phyloP scores from a whole-genome alignment of 192 early-diverging fungal species.

The Coemansia erecta region DNA sequence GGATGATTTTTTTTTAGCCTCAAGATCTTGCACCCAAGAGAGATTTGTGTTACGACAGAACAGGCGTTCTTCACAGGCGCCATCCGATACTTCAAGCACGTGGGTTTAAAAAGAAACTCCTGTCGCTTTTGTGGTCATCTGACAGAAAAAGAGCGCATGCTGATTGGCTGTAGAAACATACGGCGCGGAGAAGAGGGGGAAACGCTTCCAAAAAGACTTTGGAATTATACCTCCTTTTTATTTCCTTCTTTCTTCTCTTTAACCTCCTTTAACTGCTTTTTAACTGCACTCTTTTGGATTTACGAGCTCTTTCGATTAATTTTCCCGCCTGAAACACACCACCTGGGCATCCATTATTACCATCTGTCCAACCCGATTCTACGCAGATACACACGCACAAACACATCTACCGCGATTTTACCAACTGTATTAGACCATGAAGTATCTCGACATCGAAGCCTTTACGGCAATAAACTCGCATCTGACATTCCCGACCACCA shows the following conservation, averaged over 20 bases:
- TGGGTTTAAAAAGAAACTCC: background rate
- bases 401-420: background rate
- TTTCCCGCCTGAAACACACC: too few relatives aligned
- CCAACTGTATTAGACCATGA: conserved; percentile 61
- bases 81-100: too few relatives aligned
- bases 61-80: too few relatives aligned
- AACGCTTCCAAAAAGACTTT: background rate
- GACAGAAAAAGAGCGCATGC: background rate
- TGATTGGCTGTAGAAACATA: conserved; percentile 6
- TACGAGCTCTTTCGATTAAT: background rate
- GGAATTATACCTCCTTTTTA: conserved; percentile 1
- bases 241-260: conserved; percentile 1
- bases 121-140: conserved; percentile 6
- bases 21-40: too few relatives aligned
- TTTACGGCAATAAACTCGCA: conserved; percentile 84
- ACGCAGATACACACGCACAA: background rate
- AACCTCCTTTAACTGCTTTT: background rate
- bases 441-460: conserved; percentile 79
- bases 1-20: too few relatives aligned
- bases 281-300: too few relatives aligned
- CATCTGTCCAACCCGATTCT: too few relatives aligned
- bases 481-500: conserved; percentile 75
- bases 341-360: background rate
- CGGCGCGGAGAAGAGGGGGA: background rate
- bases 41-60: too few relatives aligned